Evolutionary conservation across 2,329 filamentous ascomycete genomes (phyloP), one percentile per base, ranked within the genome.

Genomic region (Fusarium vanettenii): DNA sequence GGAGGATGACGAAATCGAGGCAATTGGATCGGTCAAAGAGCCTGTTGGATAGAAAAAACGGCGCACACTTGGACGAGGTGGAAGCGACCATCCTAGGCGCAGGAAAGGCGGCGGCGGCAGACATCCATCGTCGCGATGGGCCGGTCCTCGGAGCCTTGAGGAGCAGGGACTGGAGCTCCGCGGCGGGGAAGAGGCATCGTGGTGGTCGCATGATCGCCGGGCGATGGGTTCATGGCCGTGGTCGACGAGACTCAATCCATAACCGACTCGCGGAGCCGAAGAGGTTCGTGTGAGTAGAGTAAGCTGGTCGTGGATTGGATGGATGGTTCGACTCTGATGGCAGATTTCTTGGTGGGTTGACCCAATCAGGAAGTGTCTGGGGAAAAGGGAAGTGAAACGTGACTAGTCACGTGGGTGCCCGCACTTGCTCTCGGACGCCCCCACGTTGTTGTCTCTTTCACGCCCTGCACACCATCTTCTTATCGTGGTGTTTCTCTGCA

Each of bases 1-100:
- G 71, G 27, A 77, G 52, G 39, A 84, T 63, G 61, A 84, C 63
- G 16, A 79, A 80, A 64, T 84, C 82, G 66, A 84, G 81, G 59
- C 82, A 84, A 66, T 74, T 77, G 9, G 83, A 83, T 50, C 81
- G 76, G n/a, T 83, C 81, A 68, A 84, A 81, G 2, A 81, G 52
- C 10, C 81, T 78, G 45, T 84, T 84, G 4, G 82, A 83, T 4
- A 84, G 66, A 16, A 84, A 84, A 69, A 84, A 84, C 20, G 75
- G 63, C 6, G 76, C 69, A 3, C 64, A 45, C 11, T 68, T 74
- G 37, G 71, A 70, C 22, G 76, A 71, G 16, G 74, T 45, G 7
- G 76, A 20, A 41, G 75, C 72, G 41, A 70, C 48, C 68, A 76
- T 73, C 61, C 76, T 72, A 9, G 78, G 78, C 35, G 78, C 73